Evolutionary conservation across 2,329 filamentous ascomycete species (phyloP).

Genomic region (Ascochyta koolunga): DNA sequence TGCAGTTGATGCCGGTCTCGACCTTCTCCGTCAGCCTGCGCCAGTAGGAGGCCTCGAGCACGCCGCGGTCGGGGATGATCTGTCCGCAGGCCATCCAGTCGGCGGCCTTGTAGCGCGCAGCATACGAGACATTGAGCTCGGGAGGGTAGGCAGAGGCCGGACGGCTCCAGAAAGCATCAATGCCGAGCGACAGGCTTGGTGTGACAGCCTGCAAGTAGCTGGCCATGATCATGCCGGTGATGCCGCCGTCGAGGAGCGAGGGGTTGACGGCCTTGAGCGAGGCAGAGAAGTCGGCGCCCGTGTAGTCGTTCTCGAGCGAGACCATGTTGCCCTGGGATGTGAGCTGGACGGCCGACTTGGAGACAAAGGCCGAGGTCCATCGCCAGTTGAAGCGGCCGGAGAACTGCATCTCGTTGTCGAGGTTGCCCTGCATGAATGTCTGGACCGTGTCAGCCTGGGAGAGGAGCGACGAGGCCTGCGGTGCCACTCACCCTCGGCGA

Average conservation of each 20-base stretch:
- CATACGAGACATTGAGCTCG: conserved; percentile 90
- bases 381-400: conserved; percentile 92
- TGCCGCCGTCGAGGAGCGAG: conserved; percentile 86
- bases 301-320: conserved; percentile 95
- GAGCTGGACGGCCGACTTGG: conserved; percentile 88
- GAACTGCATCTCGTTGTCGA: conserved; percentile 90
- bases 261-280: conserved; percentile 95
- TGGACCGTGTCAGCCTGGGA: conserved; percentile 50
- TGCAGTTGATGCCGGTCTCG: conserved; percentile 94
- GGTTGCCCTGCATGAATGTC: conserved; percentile 93
- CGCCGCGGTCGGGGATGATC: conserved; percentile 82
- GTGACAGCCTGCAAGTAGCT: conserved; percentile 96
- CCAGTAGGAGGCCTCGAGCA: conserved; percentile 90
- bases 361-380: conserved; percentile 79
- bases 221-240: conserved; percentile 94
- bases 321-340: conserved; percentile 86
- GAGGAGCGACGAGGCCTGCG: conserved; percentile 2
- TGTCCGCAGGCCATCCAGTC: conserved; percentile 95
- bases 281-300: conserved; percentile 88
- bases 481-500: conserved; percentile 77
- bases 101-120: conserved; percentile 84
- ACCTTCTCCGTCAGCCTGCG: conserved; percentile 90
- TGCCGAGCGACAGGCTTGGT: conserved; percentile 80
- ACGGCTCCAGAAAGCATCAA: conserved; percentile 95
- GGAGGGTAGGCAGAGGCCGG: conserved; percentile 81